Conservation (phyloP, 225 moss, liverwort and hornwort genomes). For the Polytrichum commune region DNA sequence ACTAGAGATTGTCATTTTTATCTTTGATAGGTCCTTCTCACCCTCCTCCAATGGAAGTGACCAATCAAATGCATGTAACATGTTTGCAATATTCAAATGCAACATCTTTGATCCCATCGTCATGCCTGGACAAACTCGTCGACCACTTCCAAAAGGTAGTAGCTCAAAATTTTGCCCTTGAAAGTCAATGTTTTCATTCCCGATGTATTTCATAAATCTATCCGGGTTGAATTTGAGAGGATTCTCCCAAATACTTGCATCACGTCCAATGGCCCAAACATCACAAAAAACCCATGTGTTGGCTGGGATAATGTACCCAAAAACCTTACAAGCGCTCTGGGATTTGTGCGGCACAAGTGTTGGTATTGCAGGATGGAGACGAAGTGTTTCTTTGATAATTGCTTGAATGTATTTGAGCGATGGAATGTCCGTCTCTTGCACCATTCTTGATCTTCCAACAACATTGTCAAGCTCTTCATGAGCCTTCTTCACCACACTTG, state of each 20-base stretch:
- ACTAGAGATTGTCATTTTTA: neutral
- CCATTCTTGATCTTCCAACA: neutral
- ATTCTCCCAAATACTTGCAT: slow-evolving; percentile 23
- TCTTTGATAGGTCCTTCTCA: neutral
- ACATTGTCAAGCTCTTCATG: neutral
- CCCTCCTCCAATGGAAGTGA: neutral
- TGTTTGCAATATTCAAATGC: neutral
- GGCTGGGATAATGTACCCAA: slow-evolving; percentile 20
- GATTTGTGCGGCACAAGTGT: slow-evolving; percentile 9
- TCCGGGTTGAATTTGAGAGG: slow-evolving; percentile 34
- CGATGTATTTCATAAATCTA: slow-evolving; percentile 7
- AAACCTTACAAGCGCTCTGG: slow-evolving; percentile 3
- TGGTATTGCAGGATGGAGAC: slow-evolving; percentile 19
- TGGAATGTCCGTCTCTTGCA: neutral
- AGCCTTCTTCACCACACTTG: neutral
- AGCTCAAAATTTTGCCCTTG: neutral
- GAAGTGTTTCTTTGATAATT: slow-evolving; percentile 28
- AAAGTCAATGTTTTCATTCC: too few species aligned
- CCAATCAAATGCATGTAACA: neutral
- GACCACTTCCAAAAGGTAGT: neutral
- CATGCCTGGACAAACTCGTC: neutral
- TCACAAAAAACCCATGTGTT: slow-evolving; percentile 14
- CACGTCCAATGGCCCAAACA: slow-evolving; percentile 14
- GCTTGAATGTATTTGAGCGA: slow-evolving; percentile 20
- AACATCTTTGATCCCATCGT: neutral